A percentile compares a stretch with the other conserved stretches of the same genome.
These are phyloP conservation scores for Amanita jacksonii DNA, from an alignment of 768 basidiomycete genomes.

Conservation along the genomic window DNA sequence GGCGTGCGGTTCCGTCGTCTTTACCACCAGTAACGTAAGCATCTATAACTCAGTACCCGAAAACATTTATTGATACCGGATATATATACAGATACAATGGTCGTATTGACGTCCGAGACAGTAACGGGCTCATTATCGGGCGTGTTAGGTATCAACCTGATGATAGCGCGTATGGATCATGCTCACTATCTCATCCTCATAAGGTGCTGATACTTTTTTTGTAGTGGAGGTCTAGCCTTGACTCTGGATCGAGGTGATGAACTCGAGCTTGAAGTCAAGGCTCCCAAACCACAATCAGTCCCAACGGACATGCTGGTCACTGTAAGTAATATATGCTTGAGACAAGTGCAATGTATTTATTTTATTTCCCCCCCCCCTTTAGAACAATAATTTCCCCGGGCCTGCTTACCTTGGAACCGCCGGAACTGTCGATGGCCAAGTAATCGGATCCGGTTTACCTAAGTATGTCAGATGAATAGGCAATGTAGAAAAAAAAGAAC, in stretches of 20 bases:
- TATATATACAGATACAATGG: conserved; percentile 23
- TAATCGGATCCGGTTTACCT: no score
- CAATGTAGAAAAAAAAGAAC: no score
- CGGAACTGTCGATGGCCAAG: no score
- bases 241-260: not conserved
- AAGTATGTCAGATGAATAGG: no score
- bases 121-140: conserved; percentile 21
- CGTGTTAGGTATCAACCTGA: conserved; percentile 20
- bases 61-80: not conserved
- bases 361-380: no score
- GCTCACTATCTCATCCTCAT: not conserved
- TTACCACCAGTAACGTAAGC: not conserved
- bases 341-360: no score
- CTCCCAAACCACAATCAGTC: not conserved
- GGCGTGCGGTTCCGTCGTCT: no score
- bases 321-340: not conserved
- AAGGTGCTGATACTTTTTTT: not conserved
- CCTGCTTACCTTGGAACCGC: no score
- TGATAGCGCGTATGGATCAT: conserved; percentile 14
- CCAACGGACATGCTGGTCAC: not conserved
- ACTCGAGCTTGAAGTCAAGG: not conserved
- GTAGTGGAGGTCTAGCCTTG: conserved; percentile 24
- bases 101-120: conserved; percentile 26
- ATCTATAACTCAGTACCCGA: not conserved
- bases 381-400: no score